These are phyloP conservation scores for Entonaema liquescens DNA, from an alignment of 495 filamentous ascomycete species.

Conservation along the genomic window DNA sequence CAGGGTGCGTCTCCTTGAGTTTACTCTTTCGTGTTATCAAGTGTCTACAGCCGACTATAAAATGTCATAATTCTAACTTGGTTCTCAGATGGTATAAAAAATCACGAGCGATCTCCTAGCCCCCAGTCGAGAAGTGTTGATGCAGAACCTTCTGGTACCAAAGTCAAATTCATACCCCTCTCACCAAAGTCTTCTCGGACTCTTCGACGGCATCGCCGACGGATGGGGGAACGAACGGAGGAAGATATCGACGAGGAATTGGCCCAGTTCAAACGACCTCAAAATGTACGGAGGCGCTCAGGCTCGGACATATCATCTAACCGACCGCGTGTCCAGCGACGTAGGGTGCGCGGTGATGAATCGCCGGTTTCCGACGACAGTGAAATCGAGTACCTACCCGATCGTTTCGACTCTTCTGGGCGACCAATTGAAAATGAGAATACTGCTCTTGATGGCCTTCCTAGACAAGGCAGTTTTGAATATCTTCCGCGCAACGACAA, in stretches of 20 bases:
- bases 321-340: conserved; percentile 34
- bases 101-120: conserved; percentile 9
- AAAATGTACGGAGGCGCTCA: conserved; percentile 38
- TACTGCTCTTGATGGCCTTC: conserved; percentile 3
- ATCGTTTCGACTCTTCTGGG: conserved; percentile 72
- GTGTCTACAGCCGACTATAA: not conserved
- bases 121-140: not conserved
- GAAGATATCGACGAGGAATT: conserved; percentile 12
- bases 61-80: conserved; percentile 20
- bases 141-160: conserved; percentile 36
- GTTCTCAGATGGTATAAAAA: conserved; percentile 52
- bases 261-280: conserved; percentile 15
- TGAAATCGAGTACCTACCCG: conserved; percentile 62
- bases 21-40: conserved; percentile 9
- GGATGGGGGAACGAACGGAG: conserved; percentile 15
- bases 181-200: conserved; percentile 53
- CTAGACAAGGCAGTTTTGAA: conserved; percentile 29
- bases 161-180: conserved; percentile 56
- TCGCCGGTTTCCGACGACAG: conserved; percentile 42
- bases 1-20: conserved; percentile 51
- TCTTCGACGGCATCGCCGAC: conserved; percentile 49
- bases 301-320: conserved; percentile 50
- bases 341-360: conserved; percentile 20
- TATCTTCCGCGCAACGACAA: conserved; percentile 26
- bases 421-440: conserved; percentile 50